phyloP scores from a whole-genome alignment of 2,329 filamentous ascomycete species.

The Aspergillus hortae region DNA sequence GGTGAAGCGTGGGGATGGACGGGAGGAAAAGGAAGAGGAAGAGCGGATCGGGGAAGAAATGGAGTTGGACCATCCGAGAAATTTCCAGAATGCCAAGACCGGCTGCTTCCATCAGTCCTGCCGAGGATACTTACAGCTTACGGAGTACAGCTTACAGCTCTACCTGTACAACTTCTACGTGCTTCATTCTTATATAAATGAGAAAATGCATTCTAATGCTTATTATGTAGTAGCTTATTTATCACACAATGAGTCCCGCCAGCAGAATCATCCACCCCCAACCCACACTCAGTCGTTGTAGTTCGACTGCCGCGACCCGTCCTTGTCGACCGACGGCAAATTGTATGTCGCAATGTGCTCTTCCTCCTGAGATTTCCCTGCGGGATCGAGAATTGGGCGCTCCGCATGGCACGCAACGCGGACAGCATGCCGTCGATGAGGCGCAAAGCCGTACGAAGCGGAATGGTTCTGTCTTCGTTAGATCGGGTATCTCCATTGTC shows the following conservation, averaged over 20 bases:
- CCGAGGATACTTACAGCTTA: slow-evolving; percentile 25
- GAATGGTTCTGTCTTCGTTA: slow-evolving; percentile 45
- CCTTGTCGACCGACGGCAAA: slow-evolving; percentile 52
- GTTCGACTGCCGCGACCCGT: slow-evolving; percentile 54
- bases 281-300: slow-evolving; percentile 48
- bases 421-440: slow-evolving; percentile 55
- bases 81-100: slow-evolving; percentile 46
- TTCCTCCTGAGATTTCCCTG: slow-evolving; percentile 53
- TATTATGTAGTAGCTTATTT: too few relatives aligned
- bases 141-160: background rate
- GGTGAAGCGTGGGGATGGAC: slow-evolving; percentile 22
- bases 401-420: slow-evolving; percentile 48
- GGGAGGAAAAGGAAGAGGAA: slow-evolving; percentile 27
- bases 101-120: slow-evolving; percentile 21
- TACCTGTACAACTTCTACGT: too few relatives aligned
- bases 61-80: slow-evolving; percentile 36
- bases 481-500: background rate
- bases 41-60: slow-evolving; percentile 25
- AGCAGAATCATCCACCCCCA: too few relatives aligned
- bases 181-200: too few relatives aligned
- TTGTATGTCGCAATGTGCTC: slow-evolving; percentile 48
- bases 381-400: slow-evolving; percentile 42
- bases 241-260: too few relatives aligned
- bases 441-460: slow-evolving; percentile 55
- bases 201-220: too few relatives aligned